These are phyloP conservation scores for Talaromyces liani DNA, from an alignment of 495 filamentous ascomycete species.

Conservation along the genomic window DNA sequence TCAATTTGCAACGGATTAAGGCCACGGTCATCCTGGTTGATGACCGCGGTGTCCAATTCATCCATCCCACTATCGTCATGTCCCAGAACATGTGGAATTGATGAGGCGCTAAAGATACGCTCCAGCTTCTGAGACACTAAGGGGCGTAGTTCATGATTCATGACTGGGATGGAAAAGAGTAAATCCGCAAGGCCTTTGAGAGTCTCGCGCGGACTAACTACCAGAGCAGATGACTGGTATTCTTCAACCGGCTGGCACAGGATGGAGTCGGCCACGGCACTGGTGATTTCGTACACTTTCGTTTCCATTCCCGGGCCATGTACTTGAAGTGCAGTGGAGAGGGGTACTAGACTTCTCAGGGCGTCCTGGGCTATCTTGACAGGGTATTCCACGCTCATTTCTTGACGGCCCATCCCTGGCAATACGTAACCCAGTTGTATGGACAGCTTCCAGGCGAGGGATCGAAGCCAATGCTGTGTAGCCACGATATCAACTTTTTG, in stretches of 20 bases:
- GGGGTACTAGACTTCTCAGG: neutral
- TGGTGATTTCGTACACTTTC: neutral
- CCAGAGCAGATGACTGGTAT: neutral
- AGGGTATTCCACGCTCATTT: neutral
- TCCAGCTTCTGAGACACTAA: too few relatives aligned
- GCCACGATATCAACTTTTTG: neutral
- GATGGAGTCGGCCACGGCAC: neutral
- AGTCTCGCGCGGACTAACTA: neutral
- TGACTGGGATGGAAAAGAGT: neutral
- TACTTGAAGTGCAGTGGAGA: neutral
- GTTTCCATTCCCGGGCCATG: conserved; percentile 1
- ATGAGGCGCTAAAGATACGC: too few relatives aligned
- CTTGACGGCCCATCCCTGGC: neutral
- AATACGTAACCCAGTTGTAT: neutral
- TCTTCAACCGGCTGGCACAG: neutral
- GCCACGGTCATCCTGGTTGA: too few relatives aligned
- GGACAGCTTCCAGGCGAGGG: conserved; percentile 1
- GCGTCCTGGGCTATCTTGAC: neutral
- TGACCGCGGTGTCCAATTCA: too few relatives aligned
- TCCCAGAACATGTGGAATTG: too few relatives aligned
- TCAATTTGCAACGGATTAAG: too few relatives aligned
- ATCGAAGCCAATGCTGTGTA: neutral
- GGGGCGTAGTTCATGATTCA: neutral
- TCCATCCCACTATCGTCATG: too few relatives aligned
- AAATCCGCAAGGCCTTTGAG: neutral